Conservation (phyloP, 768 basidiomycete species). For the Psilocybe cubensis region DNA sequence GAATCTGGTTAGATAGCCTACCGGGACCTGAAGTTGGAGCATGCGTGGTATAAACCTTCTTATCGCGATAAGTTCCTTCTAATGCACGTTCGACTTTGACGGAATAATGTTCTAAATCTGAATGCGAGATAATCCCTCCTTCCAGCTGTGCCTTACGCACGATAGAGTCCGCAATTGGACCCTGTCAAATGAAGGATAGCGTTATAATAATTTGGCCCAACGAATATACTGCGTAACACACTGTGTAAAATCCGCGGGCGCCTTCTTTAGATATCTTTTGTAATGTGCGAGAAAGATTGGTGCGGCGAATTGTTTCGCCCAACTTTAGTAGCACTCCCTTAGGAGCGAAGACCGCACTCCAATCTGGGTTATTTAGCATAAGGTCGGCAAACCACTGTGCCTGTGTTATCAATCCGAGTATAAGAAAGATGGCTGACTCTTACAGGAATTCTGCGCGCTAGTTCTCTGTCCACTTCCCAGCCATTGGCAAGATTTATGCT, state of each 20-base stretch:
- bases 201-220: slow-evolving; percentile 5
- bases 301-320: slow-evolving; percentile 75
- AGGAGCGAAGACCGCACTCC: slow-evolving; percentile 85
- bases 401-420: background rate
- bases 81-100: slow-evolving; percentile 76
- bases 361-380: slow-evolving; percentile 72
- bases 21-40: slow-evolving; percentile 86
- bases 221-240: slow-evolving; percentile 21
- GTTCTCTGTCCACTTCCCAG: slow-evolving; percentile 80
- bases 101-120: slow-evolving; percentile 73
- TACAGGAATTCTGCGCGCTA: slow-evolving; percentile 74
- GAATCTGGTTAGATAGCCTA: slow-evolving; percentile 24
- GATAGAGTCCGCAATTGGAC: slow-evolving; percentile 80
- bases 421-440: background rate
- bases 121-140: slow-evolving; percentile 80
- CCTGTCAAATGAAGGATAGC: slow-evolving; percentile 41
- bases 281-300: slow-evolving; percentile 80
- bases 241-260: slow-evolving; percentile 82
- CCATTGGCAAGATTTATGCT: slow-evolving; percentile 74
- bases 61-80: slow-evolving; percentile 74
- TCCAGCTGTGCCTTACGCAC: slow-evolving; percentile 68
- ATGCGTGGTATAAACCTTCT: slow-evolving; percentile 81
- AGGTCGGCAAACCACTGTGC: slow-evolving; percentile 48
- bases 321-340: slow-evolving; percentile 68
- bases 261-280: slow-evolving; percentile 75